Evolutionary conservation across 257 asterid species (phyloP), one percentile per base, ranked within the genome.

Genomic region (Solanum rostratum): DNA sequence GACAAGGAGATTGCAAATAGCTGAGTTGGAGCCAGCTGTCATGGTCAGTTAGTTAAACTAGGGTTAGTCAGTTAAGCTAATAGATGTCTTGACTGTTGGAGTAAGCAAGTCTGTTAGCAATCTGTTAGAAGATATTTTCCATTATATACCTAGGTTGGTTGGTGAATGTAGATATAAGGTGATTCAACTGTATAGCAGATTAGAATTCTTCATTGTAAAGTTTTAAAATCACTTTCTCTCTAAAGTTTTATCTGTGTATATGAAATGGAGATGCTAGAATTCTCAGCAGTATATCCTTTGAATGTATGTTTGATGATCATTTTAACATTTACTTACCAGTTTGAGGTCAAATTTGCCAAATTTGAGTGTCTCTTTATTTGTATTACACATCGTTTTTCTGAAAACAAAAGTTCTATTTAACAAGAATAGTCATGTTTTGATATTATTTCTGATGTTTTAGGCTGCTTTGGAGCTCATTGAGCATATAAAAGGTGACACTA

Each of bases 401-500:
- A 80, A 53, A 33, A 4, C 5, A 33, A 54, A 57, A 22, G 30
- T 74, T 46, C 7, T 39, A 29, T 82, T 12, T 5, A 82, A 15
- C 43, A 29, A 30, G 63, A 62, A 46, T 24, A 24, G 30, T 63
- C 33, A 82, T 63, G 16, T 16, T 46, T 82, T 82, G 6, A 49
- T 37, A 13, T 66, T 41, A 11, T 24, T 76, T 53, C 66, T 84
- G 43, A 68, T 69, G 11, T 88, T 87, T 79, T 86, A 96, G 99
- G 95, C 97, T 79, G 84, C 92, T 19, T 80, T 96, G 92, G 93
- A 94, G 90, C 93, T 94, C 85, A 89, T 91, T 45, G 86, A 60
- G 60, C 79, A 86, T 78, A 86, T 91, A 57, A 88, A 90, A 84
- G 97, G 92, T 68, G 93, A 87, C 37, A 65, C 65, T 54, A n/a